Evolutionary conservation across 306 rosid genomes (phyloP), one percentile per base, ranked within the genome.

Genomic region (Clitoria ternatea): DNA sequence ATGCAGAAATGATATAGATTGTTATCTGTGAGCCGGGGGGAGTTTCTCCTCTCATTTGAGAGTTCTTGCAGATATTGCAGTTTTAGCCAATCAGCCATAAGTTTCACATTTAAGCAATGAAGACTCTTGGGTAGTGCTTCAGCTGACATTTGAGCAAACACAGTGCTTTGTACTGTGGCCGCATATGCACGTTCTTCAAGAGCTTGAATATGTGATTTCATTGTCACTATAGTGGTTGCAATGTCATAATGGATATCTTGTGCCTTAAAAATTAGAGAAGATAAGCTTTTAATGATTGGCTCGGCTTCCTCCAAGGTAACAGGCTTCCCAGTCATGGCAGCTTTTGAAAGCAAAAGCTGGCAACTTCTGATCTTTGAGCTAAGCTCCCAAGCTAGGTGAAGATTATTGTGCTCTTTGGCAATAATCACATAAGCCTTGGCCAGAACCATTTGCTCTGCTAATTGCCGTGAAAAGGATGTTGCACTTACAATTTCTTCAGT

Each of bases 381-480:
- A 52, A 93, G 88, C 83, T 93, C 87, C 98, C 98, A 93, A 35
- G 98, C 97, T 61, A 93, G 90, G 67, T 90, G 98, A 85, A 88
- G 92, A 75, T 87, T 88, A 73, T 86, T 86, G 83, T 88, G 97
- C 85, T 90, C 96, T 84, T 86, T 93, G 75, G 98, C 86, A 54
- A 93, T 93, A 73, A 90, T 84, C 43, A 93, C 89, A 73, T 90
- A 93, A 54, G 96, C 98, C 80, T 93, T 93, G 49, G 98, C 97
- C 26, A 93, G 88, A 48, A 85, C 83, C 81, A 90, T 84, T 87
- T 93, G 92, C 83, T 93, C 93, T 0, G 93, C 76, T 70, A 93
- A 78, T 59, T 93, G 98, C 80, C 96, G 80, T 43, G 96, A 88
- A 90, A 90, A 86, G 1, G 97, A 93, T 10, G 88, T 79, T n/a